Percentiles rank a stretch among this genome's conserved stretches.
Conservation (phyloP, 768 basidiomycete species). For the Lactarius sanguifluus region DNA sequence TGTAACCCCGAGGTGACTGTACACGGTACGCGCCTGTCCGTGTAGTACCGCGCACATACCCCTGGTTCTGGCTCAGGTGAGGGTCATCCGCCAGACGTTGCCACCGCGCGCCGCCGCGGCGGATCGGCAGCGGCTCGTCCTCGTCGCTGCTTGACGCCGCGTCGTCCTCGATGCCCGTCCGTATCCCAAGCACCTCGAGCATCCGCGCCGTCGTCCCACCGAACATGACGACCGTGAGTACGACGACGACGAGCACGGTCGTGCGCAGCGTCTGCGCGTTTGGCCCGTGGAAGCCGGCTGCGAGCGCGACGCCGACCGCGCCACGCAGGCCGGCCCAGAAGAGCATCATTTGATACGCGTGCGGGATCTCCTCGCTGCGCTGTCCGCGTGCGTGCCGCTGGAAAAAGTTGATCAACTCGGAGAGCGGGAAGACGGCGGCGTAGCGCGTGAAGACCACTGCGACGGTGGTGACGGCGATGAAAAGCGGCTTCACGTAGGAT, state of each 20-base stretch:
- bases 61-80: conserved; percentile 24
- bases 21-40: conserved; percentile 53
- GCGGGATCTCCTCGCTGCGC: conserved; percentile 86
- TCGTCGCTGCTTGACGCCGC: conserved; percentile 44
- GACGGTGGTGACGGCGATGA: conserved; percentile 90
- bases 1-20: conserved; percentile 46
- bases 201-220: conserved; percentile 97
- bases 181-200: conserved; percentile 95
- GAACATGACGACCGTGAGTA: conserved; percentile 86
- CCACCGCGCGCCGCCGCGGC: conserved; percentile 23
- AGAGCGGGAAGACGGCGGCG: conserved; percentile 94
- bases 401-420: conserved; percentile 94
- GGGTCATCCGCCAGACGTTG: conserved; percentile 28
- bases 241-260: conserved; percentile 94
- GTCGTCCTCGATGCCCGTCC: conserved; percentile 81
- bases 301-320: conserved; percentile 96
- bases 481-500: conserved; percentile 89
- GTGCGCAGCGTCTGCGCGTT: conserved; percentile 90
- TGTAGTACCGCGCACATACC: conserved; percentile 34
- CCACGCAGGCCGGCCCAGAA: conserved; percentile 98
- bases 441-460: conserved; percentile 95
- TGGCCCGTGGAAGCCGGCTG: conserved; percentile 90
- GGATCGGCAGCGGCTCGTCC: conserved; percentile 38
- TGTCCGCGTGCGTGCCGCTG: conserved; percentile 82
- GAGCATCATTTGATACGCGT: conserved; percentile 99